phyloP scores from a whole-genome alignment of 176 grass and related monocot species.

The Ampelocalamus luodianensis region DNA sequence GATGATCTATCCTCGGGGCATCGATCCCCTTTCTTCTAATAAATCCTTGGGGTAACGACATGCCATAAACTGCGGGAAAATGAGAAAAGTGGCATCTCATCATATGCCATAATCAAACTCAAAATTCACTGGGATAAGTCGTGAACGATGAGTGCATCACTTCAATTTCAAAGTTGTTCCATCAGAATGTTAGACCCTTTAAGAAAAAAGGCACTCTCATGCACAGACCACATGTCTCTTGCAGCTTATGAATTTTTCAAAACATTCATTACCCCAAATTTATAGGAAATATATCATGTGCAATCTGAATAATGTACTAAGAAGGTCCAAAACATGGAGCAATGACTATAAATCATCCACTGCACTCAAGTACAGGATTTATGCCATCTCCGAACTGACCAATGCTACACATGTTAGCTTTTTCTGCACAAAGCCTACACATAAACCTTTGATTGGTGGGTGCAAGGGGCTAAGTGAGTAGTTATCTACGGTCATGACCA shows the following conservation, averaged over 20 bases:
- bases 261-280: background rate
- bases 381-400: background rate
- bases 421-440: conserved; percentile 1
- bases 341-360: background rate
- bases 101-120: conserved; percentile 35
- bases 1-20: conserved; percentile 44
- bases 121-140: conserved; percentile 39
- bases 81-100: conserved; percentile 45
- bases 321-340: background rate
- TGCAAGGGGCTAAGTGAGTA: background rate
- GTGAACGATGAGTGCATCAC: conserved; percentile 20
- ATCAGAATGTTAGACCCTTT: conserved; percentile 14
- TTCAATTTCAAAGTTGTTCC: conserved; percentile 8
- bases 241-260: background rate
- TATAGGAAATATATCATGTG: background rate
- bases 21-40: conserved; percentile 58
- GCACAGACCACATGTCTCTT: background rate
- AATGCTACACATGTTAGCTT: background rate
- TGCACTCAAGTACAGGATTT: background rate
- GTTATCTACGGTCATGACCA: background rate
- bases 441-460: background rate
- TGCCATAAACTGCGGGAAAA: conserved; percentile 54
- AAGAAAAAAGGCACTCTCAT: background rate
- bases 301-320: background rate
- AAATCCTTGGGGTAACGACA: conserved; percentile 42